Evolutionary conservation across 2,329 filamentous ascomycete species (phyloP).

Genomic region (Cladosporium sp.): DNA sequence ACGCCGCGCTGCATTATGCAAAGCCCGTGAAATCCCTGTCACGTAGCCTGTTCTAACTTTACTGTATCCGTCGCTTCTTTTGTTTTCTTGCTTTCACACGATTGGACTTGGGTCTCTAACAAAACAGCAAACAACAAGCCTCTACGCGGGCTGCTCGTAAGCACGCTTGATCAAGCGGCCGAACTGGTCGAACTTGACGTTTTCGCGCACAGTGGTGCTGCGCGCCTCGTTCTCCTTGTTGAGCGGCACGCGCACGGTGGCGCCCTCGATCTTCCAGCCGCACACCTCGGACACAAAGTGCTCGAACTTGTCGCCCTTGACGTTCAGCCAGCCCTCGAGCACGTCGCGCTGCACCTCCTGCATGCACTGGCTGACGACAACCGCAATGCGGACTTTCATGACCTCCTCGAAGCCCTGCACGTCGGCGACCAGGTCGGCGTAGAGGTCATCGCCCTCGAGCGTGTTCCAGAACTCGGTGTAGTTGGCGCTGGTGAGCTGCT

Average conservation of each 20-base stretch:
- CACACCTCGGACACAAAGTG: slow-evolving; percentile 58
- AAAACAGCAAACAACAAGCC: not conserved
- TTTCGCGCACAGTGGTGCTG: slow-evolving; percentile 92
- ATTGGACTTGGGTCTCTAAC: not conserved
- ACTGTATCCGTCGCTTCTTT: not conserved
- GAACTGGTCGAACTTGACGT: slow-evolving; percentile 88
- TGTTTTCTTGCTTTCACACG: not conserved
- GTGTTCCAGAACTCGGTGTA: slow-evolving; percentile 93
- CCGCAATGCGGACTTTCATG: slow-evolving; percentile 84
- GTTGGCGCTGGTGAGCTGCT: slow-evolving; percentile 83
- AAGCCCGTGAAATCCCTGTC: slow-evolving; percentile 9
- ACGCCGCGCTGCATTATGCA: slow-evolving; percentile 20
- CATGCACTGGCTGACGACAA: slow-evolving; percentile 83
- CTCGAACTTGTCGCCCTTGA: slow-evolving; percentile 49
- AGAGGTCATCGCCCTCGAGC: slow-evolving; percentile 89
- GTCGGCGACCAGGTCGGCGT: slow-evolving; percentile 92
- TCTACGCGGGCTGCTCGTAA: slow-evolving; percentile 73
- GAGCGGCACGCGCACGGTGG: slow-evolving; percentile 71
- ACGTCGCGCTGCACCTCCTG: slow-evolving; percentile 62
- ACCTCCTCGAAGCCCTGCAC: slow-evolving; percentile 93
- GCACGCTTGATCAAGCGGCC: slow-evolving; percentile 76
- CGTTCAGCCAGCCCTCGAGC: slow-evolving; percentile 52
- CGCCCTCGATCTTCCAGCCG: slow-evolving; percentile 76
- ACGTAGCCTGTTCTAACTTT: slow-evolving; percentile 14
- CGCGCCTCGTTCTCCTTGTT: slow-evolving; percentile 98